Conservation (phyloP, 805 yeast species). For the Candida wancherniae region DNA sequence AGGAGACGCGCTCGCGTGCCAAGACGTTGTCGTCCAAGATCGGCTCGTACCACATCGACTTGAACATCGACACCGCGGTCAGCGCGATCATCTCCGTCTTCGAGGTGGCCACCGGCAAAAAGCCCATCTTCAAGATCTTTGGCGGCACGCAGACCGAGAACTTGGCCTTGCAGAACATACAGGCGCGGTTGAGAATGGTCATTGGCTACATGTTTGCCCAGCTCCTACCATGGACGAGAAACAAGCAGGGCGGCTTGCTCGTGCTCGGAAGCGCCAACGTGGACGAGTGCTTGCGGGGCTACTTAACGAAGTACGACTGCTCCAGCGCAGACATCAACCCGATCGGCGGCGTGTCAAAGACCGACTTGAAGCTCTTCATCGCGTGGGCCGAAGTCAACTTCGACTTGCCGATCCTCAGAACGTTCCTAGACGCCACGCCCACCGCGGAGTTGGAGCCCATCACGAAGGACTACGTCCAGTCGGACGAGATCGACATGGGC, state of each 20-base stretch:
- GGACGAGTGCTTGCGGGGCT: slow-evolving; percentile 94
- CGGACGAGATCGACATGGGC: slow-evolving; percentile 98
- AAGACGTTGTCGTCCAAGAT: slow-evolving; percentile 65
- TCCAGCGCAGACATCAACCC: slow-evolving; percentile 97
- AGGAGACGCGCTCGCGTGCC: slow-evolving; percentile 81
- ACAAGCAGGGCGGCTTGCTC: slow-evolving; percentile 66
- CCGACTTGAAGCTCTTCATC: slow-evolving; percentile 83
- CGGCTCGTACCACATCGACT: slow-evolving; percentile 86
- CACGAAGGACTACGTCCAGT: slow-evolving; percentile 85
- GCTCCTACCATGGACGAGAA: slow-evolving; percentile 90
- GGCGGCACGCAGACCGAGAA: slow-evolving; percentile 93
- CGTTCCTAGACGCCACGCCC: slow-evolving; percentile 87
- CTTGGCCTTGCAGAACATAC: slow-evolving; percentile 92
- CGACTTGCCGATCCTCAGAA: slow-evolving; percentile 69
- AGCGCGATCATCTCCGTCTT: slow-evolving; percentile 68
- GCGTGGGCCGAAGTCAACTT: slow-evolving; percentile 68
- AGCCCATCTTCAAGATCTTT: slow-evolving; percentile 82
- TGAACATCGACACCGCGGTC: slow-evolving; percentile 88
- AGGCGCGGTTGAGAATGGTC: slow-evolving; percentile 95
- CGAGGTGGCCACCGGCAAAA: slow-evolving; percentile 85
- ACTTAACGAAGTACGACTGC: slow-evolving; percentile 93
- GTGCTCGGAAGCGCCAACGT: slow-evolving; percentile 97
- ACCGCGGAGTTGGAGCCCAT: slow-evolving; percentile 98
- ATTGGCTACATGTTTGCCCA: slow-evolving; percentile 91
- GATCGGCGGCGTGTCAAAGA: slow-evolving; percentile 97